Evolutionary conservation across 495 filamentous ascomycete species (phyloP), one percentile per base, ranked within the genome.

Genomic region (Penicillium bialowiezense): DNA sequence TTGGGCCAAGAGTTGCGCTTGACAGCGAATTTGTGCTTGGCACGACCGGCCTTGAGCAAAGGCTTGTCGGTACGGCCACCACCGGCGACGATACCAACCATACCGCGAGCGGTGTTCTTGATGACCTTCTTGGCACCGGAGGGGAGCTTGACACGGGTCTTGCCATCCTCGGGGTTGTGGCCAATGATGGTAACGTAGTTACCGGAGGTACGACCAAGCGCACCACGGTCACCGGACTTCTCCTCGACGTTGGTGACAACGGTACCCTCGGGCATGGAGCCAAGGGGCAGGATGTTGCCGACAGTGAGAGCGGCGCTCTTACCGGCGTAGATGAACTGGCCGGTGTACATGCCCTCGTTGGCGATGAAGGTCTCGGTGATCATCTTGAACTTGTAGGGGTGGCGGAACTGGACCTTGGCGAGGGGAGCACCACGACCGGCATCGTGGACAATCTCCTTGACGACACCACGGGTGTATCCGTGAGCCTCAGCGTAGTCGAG

Each of bases 271-370:
- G 93, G 93, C 71, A 97, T 84, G 62, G 88, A 90, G 66, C 80
- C 82, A 51, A 99, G 84, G 55, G 93, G 93, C 39, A 99, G 88
- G 68, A 99, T 76, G 79, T 99, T 99, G 70, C 93, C 93, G 68
- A 99, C 84, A 65, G 85, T 97, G 57, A 99, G 82, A 51, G 83
- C 78, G 59, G 93, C 95, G 77, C 95, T 90, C 87, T 99, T 99
- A 71, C 93, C 93, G 73, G 92, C 91, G 76, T 97, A 99, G 87
- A 99, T 91, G 82, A 99, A 99, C 79, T 96, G 91, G 60, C 93
- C 93, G 56, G 93, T 96, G 89, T 99, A 99, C 92, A 97, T 96
- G 78, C 93, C 93, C 83, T 99, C 93, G 78, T 97, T 97, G 73
- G 95, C 93, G 70, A 99, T 97, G 84, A 98, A 96, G 55, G 93